These are phyloP conservation scores for Lophiotrema nucula DNA, from an alignment of 495 filamentous ascomycete genomes.

Conservation along the genomic window DNA sequence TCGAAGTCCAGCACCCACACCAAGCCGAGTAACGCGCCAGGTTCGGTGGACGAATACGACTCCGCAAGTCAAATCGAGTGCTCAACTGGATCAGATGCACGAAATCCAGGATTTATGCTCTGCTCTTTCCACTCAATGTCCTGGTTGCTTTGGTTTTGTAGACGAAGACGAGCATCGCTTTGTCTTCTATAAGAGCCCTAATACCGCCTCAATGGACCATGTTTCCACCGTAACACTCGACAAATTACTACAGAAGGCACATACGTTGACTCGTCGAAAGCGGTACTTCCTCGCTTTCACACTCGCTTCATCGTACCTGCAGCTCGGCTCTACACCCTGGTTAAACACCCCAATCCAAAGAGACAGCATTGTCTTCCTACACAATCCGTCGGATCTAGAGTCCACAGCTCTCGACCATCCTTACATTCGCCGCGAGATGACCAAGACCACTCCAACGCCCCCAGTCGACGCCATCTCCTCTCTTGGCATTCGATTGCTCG, in stretches of 20 bases:
- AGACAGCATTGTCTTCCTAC: conserved; percentile 32
- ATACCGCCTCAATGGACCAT: not conserved
- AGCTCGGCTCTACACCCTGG: conserved; percentile 33
- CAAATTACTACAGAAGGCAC: conserved; percentile 20
- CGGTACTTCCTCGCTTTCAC: conserved; percentile 35
- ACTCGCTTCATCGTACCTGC: conserved; percentile 32
- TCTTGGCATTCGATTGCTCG: conserved; percentile 43
- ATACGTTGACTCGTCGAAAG: conserved; percentile 31
- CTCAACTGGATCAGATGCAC: not conserved
- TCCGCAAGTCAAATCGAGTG: not conserved
- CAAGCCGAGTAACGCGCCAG: not conserved
- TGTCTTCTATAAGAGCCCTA: conserved; percentile 25
- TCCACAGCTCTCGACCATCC: conserved; percentile 28
- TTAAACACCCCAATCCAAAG: conserved; percentile 17
- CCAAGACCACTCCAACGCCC: not conserved
- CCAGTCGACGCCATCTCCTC: conserved; percentile 23
- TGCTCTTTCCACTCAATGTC: conserved; percentile 14
- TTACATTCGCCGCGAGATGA: conserved; percentile 34
- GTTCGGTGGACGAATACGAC: not conserved
- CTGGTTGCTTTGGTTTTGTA: conserved; percentile 23
- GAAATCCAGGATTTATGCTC: conserved; percentile 30
- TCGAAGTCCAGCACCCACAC: not conserved
- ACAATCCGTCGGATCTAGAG: conserved; percentile 5
- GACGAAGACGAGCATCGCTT: conserved; percentile 30
- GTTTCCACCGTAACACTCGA: conserved; percentile 27